Percentiles rank a stretch among this genome's conserved stretches.
These are phyloP conservation scores for Tetrapisispora arboricola DNA, from an alignment of 805 yeast species.

Conservation along the genomic window DNA sequence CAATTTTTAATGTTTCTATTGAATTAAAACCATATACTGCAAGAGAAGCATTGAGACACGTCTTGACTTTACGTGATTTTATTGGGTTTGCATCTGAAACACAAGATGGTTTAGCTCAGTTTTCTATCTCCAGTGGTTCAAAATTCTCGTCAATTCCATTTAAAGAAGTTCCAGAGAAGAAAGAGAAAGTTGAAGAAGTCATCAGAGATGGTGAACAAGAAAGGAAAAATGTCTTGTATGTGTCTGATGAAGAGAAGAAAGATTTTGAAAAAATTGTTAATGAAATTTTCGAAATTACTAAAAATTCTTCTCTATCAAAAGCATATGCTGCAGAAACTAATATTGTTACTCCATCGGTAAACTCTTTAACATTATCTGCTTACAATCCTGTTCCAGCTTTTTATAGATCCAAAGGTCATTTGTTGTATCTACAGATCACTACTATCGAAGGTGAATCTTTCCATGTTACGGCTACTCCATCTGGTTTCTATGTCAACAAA, in stretches of 20 bases:
- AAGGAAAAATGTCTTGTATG: constrained; percentile 17
- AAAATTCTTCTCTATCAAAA: constrained; percentile 10
- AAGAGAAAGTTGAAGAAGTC: constrained; percentile 6
- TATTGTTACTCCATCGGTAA: constrained; percentile 32
- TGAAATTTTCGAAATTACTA: constrained; percentile 16
- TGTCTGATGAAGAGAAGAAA: constrained; percentile 25
- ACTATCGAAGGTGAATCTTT: constrained; percentile 74
- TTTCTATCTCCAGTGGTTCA: constrained; percentile 25
- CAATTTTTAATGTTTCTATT: constrained; percentile 12
- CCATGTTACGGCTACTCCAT: constrained; percentile 66
- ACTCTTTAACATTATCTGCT: constrained; percentile 59
- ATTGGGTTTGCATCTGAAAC: constrained; percentile 27
- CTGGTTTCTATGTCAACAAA: constrained; percentile 73
- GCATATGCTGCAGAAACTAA: constrained; percentile 13
- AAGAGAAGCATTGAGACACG: constrained; percentile 25
- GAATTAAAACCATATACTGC: constrained; percentile 22
- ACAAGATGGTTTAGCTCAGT: constrained; percentile 25
- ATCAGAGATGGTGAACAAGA: constrained; percentile 8
- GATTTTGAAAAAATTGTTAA: constrained; percentile 15
- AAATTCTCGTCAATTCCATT: constrained; percentile 23
- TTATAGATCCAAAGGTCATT: constrained; percentile 61
- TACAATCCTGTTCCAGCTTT: constrained; percentile 80
- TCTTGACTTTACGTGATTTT: constrained; percentile 24
- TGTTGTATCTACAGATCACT: constrained; percentile 61
- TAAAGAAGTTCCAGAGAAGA: constrained; percentile 12